Evolutionary conservation across 2,329 filamentous ascomycete genomes (phyloP), one percentile per base, ranked within the genome.

Genomic region (Fusarium circinatum): DNA sequence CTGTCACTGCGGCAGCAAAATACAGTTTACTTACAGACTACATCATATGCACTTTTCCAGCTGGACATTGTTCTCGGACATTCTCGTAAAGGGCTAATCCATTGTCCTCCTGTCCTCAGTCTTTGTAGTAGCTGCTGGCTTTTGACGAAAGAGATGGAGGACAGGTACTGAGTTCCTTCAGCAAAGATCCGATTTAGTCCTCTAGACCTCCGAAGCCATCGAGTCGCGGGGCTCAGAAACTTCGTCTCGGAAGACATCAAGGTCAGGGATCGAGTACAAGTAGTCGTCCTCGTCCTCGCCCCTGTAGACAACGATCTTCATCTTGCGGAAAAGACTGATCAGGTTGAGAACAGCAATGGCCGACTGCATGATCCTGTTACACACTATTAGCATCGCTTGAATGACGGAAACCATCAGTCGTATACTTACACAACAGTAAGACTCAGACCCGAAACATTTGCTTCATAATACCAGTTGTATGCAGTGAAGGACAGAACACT

Each of bases 361-460:
- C 9, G 73, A 41, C 51, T 78, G 66, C 6, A 78, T 48, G 11
- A 61, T 14, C 9, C 76, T 78, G 20, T 2, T 17, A 18, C 22
- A 12, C 18, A 51, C 28, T 55, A 30, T 70, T n/a, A 70, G 60
- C 17, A 36, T 6, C 20, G 15, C 10, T n/a, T 18, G 15, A n/a
- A 26, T 22, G 17, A 15, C 30, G 7, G 8, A 26, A 20, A 6
- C 3, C 22, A 26, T 9, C 4, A 24, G 32, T 8, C 10, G 36
- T 18, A 24, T 24, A 76, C 76, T 68, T 49, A 78, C 76, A 64
- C 48, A 17, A 78, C 20, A 18, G 70, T 71, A 24, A 78, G 64
- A 51, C 42, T 62, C 24, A 78, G 12, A 4, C 54, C 74, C 26
- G 34, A 64, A 22, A 76, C 56, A 18, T 4, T 12, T 3, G 3